Percentiles rank a stretch among this genome's conserved stretches.
Conservation (phyloP, 768 basidiomycete species). For the Boletales sp. region DNA sequence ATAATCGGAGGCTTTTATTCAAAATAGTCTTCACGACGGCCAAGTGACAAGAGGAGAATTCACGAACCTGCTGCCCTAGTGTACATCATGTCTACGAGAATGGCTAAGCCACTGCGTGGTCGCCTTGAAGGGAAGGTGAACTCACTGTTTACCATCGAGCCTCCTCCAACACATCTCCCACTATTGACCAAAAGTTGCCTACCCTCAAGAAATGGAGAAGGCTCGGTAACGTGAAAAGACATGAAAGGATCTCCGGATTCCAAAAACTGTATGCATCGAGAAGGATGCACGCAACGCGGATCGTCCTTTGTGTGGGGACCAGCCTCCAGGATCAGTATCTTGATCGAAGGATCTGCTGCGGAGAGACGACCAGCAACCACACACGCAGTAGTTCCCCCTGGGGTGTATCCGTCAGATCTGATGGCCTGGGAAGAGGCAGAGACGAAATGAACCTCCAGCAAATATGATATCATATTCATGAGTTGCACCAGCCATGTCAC, state of each 20-base stretch:
- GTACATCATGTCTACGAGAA: slow-evolving; percentile 43
- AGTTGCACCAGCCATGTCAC: slow-evolving; percentile 7
- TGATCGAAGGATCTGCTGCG: slow-evolving; percentile 21
- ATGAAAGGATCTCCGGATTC: slow-evolving; percentile 14
- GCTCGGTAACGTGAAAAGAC: slow-evolving; percentile 14
- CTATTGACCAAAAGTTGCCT: slow-evolving; percentile 15
- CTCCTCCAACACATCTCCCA: slow-evolving; percentile 28
- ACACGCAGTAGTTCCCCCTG: slow-evolving; percentile 36
- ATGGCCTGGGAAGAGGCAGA: too few relatives aligned
- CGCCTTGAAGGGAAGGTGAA: background rate
- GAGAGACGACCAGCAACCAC: slow-evolving; percentile 30
- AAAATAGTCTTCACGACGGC: background rate
- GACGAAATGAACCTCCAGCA: slow-evolving; percentile 45
- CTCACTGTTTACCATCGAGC: slow-evolving; percentile 50
- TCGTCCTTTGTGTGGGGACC: slow-evolving; percentile 24
- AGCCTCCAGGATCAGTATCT: slow-evolving; percentile 27
- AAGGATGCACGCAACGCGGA: slow-evolving; percentile 21
- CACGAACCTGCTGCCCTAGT: slow-evolving; percentile 43
- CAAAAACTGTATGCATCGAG: slow-evolving; percentile 18
- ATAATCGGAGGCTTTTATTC: slow-evolving; percentile 47
- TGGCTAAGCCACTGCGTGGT: background rate
- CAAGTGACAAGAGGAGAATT: background rate
- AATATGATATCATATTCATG: slow-evolving; percentile 48
- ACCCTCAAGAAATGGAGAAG: slow-evolving; percentile 11
- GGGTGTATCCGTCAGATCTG: background rate